Percentiles rank a stretch among this genome's conserved stretches.
Conservation (phyloP, 768 basidiomycete genomes). For the Boletus speciosus region DNA sequence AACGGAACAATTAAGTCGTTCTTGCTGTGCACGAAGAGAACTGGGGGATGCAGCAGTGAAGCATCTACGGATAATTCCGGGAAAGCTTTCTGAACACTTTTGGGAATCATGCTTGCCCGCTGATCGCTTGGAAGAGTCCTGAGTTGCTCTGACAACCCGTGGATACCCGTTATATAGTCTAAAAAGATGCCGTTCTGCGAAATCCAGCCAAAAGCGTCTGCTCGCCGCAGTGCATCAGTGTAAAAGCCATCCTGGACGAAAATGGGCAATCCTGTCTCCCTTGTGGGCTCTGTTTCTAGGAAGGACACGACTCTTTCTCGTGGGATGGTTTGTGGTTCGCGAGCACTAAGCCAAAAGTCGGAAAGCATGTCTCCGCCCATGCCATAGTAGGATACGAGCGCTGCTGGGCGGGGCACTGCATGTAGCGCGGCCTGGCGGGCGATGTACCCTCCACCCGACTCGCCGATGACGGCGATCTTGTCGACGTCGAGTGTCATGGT, state of each 20-base stretch:
- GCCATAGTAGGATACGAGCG: slow-evolving; percentile 1
- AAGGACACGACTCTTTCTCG: background rate
- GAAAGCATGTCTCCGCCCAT: slow-evolving; percentile 4
- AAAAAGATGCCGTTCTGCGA: background rate
- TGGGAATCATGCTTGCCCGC: background rate
- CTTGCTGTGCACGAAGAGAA: slow-evolving; percentile 1
- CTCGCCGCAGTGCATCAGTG: background rate
- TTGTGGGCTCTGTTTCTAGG: background rate
- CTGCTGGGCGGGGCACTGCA: background rate
- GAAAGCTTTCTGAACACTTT: background rate
- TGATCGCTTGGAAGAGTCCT: background rate
- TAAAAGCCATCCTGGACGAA: background rate
- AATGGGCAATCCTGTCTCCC: slow-evolving; percentile 1
- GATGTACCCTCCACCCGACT: slow-evolving; percentile 1
- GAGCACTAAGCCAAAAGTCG: slow-evolving; percentile 1
- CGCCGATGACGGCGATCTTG: slow-evolving; percentile 2
- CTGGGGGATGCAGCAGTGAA: background rate
- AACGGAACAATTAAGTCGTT: background rate
- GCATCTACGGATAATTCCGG: background rate
- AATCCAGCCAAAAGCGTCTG: slow-evolving; percentile 1
- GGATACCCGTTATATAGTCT: background rate
- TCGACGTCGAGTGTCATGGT: background rate
- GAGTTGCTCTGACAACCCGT: background rate
- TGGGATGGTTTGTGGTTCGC: background rate
- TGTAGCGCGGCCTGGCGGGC: background rate